Conservation (phyloP, 768 basidiomycete genomes). For the Amanita rubescens region DNA sequence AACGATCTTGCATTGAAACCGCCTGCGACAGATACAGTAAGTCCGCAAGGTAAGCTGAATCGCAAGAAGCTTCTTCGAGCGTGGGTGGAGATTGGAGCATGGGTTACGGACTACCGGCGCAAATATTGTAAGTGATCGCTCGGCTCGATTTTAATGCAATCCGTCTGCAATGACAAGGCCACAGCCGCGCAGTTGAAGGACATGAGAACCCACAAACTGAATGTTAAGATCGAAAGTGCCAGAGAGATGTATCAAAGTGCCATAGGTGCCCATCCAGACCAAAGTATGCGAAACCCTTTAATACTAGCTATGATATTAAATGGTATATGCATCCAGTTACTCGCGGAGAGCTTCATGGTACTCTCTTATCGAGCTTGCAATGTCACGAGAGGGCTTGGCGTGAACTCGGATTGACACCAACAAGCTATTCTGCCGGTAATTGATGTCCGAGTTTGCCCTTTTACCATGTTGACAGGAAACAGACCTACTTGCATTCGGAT, state of each 20-base stretch:
- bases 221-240: slow-evolving; percentile 49
- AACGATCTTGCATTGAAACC: slow-evolving; percentile 43
- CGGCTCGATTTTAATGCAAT: slow-evolving; percentile 3
- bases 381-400: slow-evolving; percentile 34
- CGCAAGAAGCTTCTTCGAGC: slow-evolving; percentile 64
- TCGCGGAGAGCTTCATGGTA: slow-evolving; percentile 40
- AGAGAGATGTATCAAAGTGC: slow-evolving; percentile 67
- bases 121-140: slow-evolving; percentile 29
- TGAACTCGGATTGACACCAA: slow-evolving; percentile 58
- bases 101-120: slow-evolving; percentile 52
- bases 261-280: slow-evolving; percentile 71
- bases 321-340: slow-evolving; percentile 31
- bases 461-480: not conserved
- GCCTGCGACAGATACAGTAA: slow-evolving; percentile 43
- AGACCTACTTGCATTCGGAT: slow-evolving; percentile 76
- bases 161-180: not conserved
- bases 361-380: slow-evolving; percentile 30
- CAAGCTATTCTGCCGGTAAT: slow-evolving; percentile 59
- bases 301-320: not conserved
- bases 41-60: slow-evolving; percentile 39
- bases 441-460: not conserved
- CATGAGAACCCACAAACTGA: slow-evolving; percentile 29
- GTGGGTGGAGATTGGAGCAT: slow-evolving; percentile 73
- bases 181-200: slow-evolving; percentile 42
- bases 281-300: slow-evolving; percentile 40